Evolutionary conservation across 768 basidiomycete species (phyloP).

Genomic region (Jaapia argillacea): DNA sequence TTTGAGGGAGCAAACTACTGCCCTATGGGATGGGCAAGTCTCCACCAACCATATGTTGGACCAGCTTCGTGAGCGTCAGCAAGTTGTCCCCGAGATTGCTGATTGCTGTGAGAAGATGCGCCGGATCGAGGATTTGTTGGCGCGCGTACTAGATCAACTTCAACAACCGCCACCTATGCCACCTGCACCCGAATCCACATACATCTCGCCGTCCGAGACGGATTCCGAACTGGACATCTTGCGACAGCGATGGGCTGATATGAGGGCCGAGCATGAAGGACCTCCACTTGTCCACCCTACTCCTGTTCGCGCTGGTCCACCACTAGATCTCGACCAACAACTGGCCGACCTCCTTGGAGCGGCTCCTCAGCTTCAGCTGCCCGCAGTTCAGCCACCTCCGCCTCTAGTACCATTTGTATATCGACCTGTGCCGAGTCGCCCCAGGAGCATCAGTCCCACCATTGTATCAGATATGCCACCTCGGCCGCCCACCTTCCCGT

Average conservation of each 20-base stretch:
- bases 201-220: not conserved
- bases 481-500: slow-evolving; percentile 17
- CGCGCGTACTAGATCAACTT: slow-evolving; percentile 9
- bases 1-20: slow-evolving; percentile 48
- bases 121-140: slow-evolving; percentile 18
- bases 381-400: slow-evolving; percentile 32
- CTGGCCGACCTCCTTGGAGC: not conserved
- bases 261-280: not conserved
- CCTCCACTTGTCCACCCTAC: not conserved
- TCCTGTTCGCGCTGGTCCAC: not conserved
- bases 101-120: slow-evolving; percentile 18
- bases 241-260: not conserved
- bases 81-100: slow-evolving; percentile 20
- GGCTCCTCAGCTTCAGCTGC: not conserved
- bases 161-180: no score
- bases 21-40: slow-evolving; percentile 53
- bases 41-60: slow-evolving; percentile 52
- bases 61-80: slow-evolving; percentile 41
- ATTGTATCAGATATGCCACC: slow-evolving; percentile 19
- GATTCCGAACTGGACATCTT: not conserved
- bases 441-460: slow-evolving; percentile 32
- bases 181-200: not conserved
- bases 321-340: not conserved
- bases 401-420: slow-evolving; percentile 44
- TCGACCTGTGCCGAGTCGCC: slow-evolving; percentile 34